These are phyloP conservation scores for Kingdonia uniflora DNA, from an alignment of 164 flowering plant species.

Conservation along the genomic window DNA sequence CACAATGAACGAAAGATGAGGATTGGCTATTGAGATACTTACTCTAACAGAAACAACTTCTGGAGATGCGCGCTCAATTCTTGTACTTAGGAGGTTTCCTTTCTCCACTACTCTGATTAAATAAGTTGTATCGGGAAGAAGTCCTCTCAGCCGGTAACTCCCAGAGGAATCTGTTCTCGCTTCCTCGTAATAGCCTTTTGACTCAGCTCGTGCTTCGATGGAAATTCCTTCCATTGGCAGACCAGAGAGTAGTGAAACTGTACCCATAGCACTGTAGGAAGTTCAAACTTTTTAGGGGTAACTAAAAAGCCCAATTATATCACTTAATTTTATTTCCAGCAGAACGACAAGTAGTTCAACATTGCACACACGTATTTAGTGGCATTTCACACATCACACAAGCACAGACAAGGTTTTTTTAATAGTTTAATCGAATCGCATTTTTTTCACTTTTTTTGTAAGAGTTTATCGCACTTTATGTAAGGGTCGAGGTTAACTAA, in stretches of 20 bases:
- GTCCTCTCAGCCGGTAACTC: slow-evolving; percentile 79
- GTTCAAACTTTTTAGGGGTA: background rate
- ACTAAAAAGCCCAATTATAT: too few species aligned
- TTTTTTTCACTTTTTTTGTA: too few species aligned
- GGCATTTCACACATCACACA: too few species aligned
- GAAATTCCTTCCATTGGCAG: slow-evolving; percentile 83
- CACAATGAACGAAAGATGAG: too few species aligned
- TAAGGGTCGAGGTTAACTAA: too few species aligned
- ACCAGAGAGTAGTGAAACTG: slow-evolving; percentile 72
- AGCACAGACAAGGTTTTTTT: too few species aligned
- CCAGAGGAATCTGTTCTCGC: slow-evolving; percentile 76
- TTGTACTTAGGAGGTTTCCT: slow-evolving; percentile 35
- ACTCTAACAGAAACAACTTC: slow-evolving; percentile 62
- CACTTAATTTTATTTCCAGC: too few species aligned
- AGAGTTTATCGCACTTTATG: too few species aligned
- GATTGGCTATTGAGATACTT: slow-evolving; percentile 7
- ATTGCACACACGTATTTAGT: too few species aligned
- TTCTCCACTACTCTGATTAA: slow-evolving; percentile 54
- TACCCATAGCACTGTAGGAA: slow-evolving; percentile 69
- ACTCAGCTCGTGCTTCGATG: slow-evolving; percentile 85
- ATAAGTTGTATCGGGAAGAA: slow-evolving; percentile 72
- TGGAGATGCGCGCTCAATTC: slow-evolving; percentile 91
- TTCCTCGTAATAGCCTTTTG: slow-evolving; percentile 89
- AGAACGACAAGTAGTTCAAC: too few species aligned
- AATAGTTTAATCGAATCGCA: too few species aligned